Conservation (phyloP, 257 asterid genomes). For the Capsicum rhomboideum region DNA sequence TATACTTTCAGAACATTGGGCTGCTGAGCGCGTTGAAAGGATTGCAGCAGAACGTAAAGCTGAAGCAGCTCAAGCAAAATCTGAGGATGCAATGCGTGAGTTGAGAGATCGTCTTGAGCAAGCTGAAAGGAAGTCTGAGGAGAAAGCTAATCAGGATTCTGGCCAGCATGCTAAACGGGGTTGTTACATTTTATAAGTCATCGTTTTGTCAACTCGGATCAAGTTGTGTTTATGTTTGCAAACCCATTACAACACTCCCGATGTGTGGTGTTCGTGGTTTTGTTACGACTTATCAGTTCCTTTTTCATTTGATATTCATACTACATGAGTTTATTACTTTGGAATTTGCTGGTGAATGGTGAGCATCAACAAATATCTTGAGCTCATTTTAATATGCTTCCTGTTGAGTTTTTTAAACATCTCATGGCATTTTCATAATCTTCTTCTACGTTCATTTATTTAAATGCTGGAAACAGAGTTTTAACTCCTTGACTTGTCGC, state of each 20-base stretch:
- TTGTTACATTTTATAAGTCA: background rate
- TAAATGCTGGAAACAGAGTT: too few relatives aligned
- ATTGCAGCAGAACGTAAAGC: slow-evolving; percentile 3
- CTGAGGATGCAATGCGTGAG: slow-evolving; percentile 24
- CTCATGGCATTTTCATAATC: too few relatives aligned
- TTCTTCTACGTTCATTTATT: too few relatives aligned
- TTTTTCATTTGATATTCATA: too few relatives aligned
- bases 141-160: background rate
- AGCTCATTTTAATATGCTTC: too few relatives aligned
- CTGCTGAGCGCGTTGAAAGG: slow-evolving; percentile 1
- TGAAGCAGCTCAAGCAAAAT: background rate
- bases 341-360: background rate
- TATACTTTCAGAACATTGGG: slow-evolving; percentile 20
- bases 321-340: too few relatives aligned
- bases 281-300: too few relatives aligned
- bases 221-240: background rate
- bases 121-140: slow-evolving; percentile 37
- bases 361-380: background rate
- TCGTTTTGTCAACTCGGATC: too few relatives aligned
- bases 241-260: too few relatives aligned
- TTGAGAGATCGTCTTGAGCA: slow-evolving; percentile 31
- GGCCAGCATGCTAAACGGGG: background rate
- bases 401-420: too few relatives aligned
- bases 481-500: too few relatives aligned
- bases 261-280: too few relatives aligned